Percentiles rank a stretch among this genome's conserved stretches.
phyloP scores from a whole-genome alignment of 2,329 filamentous ascomycete genomes.

The Aspergillus sp. region DNA sequence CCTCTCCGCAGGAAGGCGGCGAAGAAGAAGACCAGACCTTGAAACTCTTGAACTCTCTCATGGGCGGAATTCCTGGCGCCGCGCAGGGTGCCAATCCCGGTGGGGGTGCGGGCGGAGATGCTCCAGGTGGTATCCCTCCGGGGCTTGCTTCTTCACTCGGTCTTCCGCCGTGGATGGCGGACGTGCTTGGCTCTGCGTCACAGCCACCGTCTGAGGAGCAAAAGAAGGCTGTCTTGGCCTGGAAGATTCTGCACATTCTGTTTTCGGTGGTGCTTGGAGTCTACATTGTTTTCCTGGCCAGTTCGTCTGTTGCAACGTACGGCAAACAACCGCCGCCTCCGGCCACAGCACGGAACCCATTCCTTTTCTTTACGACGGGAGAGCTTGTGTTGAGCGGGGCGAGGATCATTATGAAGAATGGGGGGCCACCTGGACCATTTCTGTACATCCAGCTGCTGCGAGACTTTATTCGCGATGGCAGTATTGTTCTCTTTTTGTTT shows the following conservation, averaged over 20 bases:
- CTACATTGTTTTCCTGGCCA: conserved; percentile 48
- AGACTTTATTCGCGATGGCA: conserved; percentile 45
- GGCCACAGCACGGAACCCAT: conserved; percentile 46
- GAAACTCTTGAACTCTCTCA: conserved; percentile 37
- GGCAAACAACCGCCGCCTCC: conserved; percentile 44
- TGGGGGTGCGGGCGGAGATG: neutral
- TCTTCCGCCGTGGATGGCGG: conserved; percentile 40
- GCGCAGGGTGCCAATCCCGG: neutral
- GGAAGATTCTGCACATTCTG: conserved; percentile 59
- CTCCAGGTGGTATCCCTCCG: conserved; percentile 5
- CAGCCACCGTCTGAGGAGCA: conserved; percentile 39
- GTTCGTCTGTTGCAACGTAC: conserved; percentile 37
- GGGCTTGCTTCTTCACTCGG: conserved; percentile 46
- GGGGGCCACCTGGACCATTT: conserved; percentile 27
- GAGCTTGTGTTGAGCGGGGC: conserved; percentile 44
- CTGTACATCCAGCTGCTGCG: conserved; percentile 39
- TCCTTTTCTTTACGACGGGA: conserved; percentile 47
- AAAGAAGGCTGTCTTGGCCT: conserved; percentile 42
- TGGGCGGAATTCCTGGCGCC: conserved; percentile 33
- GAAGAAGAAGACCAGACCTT: conserved; percentile 38
- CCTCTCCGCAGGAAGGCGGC: conserved; percentile 21
- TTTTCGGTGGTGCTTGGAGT: conserved; percentile 58
- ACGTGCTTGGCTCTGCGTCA: conserved; percentile 38
- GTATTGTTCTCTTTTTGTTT: conserved; percentile 46
- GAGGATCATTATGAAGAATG: conserved; percentile 33